Evolutionary conservation across 441 rosid genomes (phyloP).

Genomic region (Breynia disticha): DNA sequence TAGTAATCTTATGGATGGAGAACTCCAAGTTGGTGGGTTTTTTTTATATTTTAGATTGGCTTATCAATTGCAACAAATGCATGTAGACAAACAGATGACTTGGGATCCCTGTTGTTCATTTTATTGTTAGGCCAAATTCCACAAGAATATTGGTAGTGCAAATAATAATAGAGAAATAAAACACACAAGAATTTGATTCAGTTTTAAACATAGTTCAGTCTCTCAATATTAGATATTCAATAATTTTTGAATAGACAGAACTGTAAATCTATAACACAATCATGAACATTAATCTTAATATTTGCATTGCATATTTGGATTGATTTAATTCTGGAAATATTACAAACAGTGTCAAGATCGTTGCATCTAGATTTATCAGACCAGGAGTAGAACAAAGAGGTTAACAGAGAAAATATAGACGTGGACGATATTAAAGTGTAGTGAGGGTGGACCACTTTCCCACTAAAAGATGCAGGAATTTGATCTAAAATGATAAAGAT

Average conservation of each 20-base stretch:
- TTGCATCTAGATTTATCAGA: not conserved
- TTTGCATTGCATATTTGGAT: not conserved
- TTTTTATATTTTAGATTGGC: not conserved
- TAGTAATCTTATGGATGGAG: not conserved
- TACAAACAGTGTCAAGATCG: not conserved
- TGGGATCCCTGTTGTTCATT: no score
- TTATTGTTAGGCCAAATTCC: no score
- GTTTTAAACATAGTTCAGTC: no score
- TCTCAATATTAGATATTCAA: no score
- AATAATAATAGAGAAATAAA: no score
- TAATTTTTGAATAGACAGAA: no score
- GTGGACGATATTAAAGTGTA: no score
- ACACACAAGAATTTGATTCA: no score
- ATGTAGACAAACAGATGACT: not conserved
- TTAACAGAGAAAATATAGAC: not conserved
- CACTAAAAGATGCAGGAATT: conserved; percentile 26
- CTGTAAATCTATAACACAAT: not conserved
- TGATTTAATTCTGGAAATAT: no score
- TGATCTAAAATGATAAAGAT: conserved; percentile 1
- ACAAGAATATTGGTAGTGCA: no score
- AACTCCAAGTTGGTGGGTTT: not conserved
- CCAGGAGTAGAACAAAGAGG: not conserved
- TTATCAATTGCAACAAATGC: not conserved
- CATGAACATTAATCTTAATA: no score
- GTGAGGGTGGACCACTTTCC: conserved; percentile 33